These are phyloP conservation scores for Xylariaceae sp. DNA, from an alignment of 2,329 filamentous ascomycete species.

Conservation along the genomic window DNA sequence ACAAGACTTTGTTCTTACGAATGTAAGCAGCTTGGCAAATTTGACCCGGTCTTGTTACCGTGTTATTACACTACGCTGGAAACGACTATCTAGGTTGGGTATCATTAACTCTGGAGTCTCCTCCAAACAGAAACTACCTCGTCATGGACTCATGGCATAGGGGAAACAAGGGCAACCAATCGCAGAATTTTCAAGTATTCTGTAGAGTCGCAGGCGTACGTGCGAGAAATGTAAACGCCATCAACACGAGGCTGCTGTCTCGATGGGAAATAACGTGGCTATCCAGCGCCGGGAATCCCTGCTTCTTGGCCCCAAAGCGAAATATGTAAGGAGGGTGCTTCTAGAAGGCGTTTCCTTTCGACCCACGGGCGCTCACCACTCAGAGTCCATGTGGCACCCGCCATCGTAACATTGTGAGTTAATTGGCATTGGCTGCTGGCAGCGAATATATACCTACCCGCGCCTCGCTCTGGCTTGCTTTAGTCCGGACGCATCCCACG, in stretches of 20 bases:
- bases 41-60: no score
- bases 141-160: no score
- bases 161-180: background rate
- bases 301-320: background rate
- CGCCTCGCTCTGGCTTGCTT: slow-evolving; percentile 10
- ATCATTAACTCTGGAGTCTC: no score
- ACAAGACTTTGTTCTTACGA: no score
- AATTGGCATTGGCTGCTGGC: background rate
- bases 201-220: background rate
- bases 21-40: slow-evolving; percentile 10
- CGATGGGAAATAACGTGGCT: background rate
- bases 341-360: background rate
- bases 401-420: slow-evolving; percentile 8
- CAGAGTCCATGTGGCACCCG: slow-evolving; percentile 10
- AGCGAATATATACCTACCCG: background rate
- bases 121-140: no score
- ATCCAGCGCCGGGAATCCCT: background rate
- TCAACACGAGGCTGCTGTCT: background rate
- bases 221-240: background rate
- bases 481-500: slow-evolving; percentile 12
- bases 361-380: background rate
- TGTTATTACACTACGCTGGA: no score
- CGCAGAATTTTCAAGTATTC: background rate
- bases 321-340: background rate
- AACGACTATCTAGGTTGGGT: no score